A percentile compares a stretch with the other conserved stretches of the same genome.
Conservation (phyloP, 768 basidiomycete species). For the Russula compacta region DNA sequence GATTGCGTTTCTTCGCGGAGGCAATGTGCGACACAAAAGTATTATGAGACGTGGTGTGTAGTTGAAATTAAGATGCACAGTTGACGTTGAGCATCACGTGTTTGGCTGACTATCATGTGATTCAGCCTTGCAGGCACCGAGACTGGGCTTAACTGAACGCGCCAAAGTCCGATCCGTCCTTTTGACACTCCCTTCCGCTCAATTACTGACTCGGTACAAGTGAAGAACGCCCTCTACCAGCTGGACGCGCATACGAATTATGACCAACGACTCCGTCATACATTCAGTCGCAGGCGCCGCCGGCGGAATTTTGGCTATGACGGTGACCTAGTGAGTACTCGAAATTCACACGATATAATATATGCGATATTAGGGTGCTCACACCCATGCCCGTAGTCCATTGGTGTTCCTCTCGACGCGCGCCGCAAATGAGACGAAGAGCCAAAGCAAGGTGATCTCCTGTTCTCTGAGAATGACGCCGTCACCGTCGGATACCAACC, state of each 20-base stretch:
- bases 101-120: not conserved
- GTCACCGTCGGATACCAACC: not conserved
- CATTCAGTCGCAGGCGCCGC: slow-evolving; percentile 85
- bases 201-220: not conserved
- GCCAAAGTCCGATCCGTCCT: not conserved
- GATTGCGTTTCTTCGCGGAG: not conserved
- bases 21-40: not conserved
- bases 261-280: slow-evolving; percentile 59
- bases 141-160: too few species aligned
- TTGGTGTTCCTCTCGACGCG: slow-evolving; percentile 88
- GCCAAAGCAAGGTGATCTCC: slow-evolving; percentile 54
- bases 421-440: slow-evolving; percentile 83
- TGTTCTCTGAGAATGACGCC: not conserved
- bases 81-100: not conserved
- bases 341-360: slow-evolving; percentile 2
- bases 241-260: slow-evolving; percentile 7
- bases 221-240: not conserved
- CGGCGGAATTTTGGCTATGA: slow-evolving; percentile 88
- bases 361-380: slow-evolving; percentile 3
- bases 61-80: too few species aligned
- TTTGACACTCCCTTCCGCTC: not conserved
- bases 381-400: slow-evolving; percentile 45
- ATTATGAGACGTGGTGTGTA: too few species aligned
- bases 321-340: slow-evolving; percentile 64
- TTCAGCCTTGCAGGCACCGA: not conserved